Evolutionary conservation across 176 grass and related monocot genomes (phyloP), one percentile per base, ranked within the genome.

Genomic region (Hordeum vulgare): DNA sequence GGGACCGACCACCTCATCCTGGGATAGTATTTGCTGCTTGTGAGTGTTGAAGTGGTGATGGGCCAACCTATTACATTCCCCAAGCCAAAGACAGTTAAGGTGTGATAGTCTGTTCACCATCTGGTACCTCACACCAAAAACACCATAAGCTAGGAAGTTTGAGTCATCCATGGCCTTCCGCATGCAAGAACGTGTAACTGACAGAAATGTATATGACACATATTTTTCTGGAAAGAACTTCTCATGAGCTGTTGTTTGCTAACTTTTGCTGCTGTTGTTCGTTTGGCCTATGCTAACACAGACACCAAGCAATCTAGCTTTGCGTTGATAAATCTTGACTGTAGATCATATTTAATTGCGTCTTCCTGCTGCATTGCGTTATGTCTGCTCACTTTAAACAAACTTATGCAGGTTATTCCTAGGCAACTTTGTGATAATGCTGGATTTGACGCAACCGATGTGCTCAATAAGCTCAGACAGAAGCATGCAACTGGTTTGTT

Each of bases 341-440:
- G 1, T 7, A 74, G 60, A 21, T 37, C 1, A 1, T 21, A 7
- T 67, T 84, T 75, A 49, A 40, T 74, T 58, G 33, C 25, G 18
- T 40, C 3, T 2, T 31, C 29, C 35, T 77, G 7, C 29, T n/a
- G n/a, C n/a, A n/a, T 45, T 71, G 9, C 77, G 36, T 26, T 72
- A 35, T 9, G 35, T 76, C 18, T 11, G 70, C 56, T 90, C 39
- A 86, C 56, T 80, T 75, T 5, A 61, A 76, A 71, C 61, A 61
- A 66, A 85, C 34, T 18, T 24, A 0, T 83, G 61, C 80, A 92
- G 95, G 88, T 97, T 71, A 97, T 97, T 77, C 95, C 95, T 34
- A 86, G 92, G 11, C 95, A 97, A 92, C 95, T 97, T 77, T 97
- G 95, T 54, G 92, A 94, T 77, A 97, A 97, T 84, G 95, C 95